Base-by-base conservation (phyloP, 177 flowering plant species). In the Vitis hybrid region DNA sequence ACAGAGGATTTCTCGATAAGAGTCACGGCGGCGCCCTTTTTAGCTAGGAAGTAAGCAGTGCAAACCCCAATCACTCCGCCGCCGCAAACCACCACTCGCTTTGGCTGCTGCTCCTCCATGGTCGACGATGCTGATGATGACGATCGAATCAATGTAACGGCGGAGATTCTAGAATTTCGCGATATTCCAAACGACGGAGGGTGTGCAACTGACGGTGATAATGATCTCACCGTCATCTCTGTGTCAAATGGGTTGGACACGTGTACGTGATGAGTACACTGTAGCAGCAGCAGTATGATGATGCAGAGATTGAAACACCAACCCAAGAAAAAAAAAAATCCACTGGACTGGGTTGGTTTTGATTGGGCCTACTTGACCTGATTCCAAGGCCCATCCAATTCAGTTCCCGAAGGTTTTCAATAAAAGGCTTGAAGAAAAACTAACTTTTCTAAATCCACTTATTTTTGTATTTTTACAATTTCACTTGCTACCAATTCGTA, bases 1-100 rank as follows among this genome's bases (percentile, higher is more conserved):
- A 94, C 74, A 71, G 95, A 85, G 13, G 97, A 91, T 77, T 87
- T 79, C 82, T 94, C 98, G 50, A 94, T 70, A 49, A 94, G 81
- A 0, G 94, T 91, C 16, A 94, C 94, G 57, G 86, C 72, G 50
- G 88, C 90, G 67, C 90, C 97, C 22, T 77, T 82, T 68, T 87
- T 85, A 66, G 94, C 78, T 2, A 94, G 76, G 89, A 88, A 94
- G 79, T 84, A 94, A 49, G 99, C 97, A 1, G 97, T 81, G 86
- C 97, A 94, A 18, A 90, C 90, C 12, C 98, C 98, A 63, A 94
- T 86, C 12, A 94, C 90, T 26, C 99, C 97, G 61, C 99, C 99
- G 39, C 98, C 98, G 83, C 97, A 90, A 7, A 92, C 94, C 49
- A 85, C 82, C 16, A 91, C 93, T 20, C 81, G 73, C 65, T 80